Percentiles rank a stretch among this genome's conserved stretches.
Conservation (phyloP, 2,329 filamentous ascomycete species). For the Botryotinia globosa region DNA sequence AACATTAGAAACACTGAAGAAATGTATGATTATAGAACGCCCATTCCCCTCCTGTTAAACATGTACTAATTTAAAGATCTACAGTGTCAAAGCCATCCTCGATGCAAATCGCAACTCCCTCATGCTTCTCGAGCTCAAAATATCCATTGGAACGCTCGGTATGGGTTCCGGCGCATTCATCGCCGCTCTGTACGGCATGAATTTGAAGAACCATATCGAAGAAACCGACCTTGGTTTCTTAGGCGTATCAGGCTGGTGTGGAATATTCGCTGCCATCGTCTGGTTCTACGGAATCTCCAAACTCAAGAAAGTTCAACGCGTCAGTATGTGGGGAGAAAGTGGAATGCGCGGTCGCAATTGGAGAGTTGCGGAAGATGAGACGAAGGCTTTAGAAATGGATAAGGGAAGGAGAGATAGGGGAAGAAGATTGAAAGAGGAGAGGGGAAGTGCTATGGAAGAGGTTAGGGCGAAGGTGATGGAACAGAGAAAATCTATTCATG, state of each 20-base stretch:
- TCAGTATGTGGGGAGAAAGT: constrained; percentile 67
- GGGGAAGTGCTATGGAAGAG: constrained; percentile 26
- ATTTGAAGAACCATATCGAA: constrained; percentile 97
- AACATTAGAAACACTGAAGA: constrained; percentile 98
- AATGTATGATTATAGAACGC: constrained; percentile 61
- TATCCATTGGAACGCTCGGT: constrained; percentile 92
- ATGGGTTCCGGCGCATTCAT: constrained; percentile 92
- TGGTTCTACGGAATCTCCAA: constrained; percentile 81
- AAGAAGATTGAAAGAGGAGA: constrained; percentile 32
- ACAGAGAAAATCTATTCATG: constrained; percentile 7
- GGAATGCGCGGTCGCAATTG: constrained; percentile 34
- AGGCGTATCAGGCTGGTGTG: constrained; percentile 68
- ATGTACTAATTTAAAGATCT: neutral
- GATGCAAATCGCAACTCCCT: constrained; percentile 97
- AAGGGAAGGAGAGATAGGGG: constrained; percentile 30
- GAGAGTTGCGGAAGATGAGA: constrained; percentile 33
- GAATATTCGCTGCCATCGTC: constrained; percentile 70
- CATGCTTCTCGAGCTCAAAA: constrained; percentile 95
- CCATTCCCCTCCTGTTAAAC: neutral
- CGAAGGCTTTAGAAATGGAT: constrained; percentile 30
- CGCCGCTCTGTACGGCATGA: constrained; percentile 99
- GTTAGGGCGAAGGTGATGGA: constrained; percentile 19
- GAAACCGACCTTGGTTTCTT: constrained; percentile 85
- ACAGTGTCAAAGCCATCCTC: constrained; percentile 88
- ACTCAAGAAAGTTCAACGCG: constrained; percentile 79